These are phyloP conservation scores for Eucalyptus erythrocorys DNA, from an alignment of 345 rosid genomes.

Conservation along the genomic window DNA sequence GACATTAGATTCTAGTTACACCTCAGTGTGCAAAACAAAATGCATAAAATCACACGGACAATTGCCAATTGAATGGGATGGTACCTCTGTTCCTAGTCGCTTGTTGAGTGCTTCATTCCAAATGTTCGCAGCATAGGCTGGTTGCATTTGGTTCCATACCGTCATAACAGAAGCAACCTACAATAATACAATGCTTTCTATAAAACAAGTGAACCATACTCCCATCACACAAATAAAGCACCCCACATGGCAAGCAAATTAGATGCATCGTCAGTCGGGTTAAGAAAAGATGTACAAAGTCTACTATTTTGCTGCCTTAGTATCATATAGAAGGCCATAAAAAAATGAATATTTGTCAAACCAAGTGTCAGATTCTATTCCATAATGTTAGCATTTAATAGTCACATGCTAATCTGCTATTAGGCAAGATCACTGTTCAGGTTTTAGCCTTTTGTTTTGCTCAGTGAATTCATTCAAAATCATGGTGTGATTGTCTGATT, in stretches of 20 bases:
- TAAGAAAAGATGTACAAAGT: neutral
- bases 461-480: neutral
- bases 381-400: neutral
- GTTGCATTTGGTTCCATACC: conserved; percentile 87
- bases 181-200: neutral
- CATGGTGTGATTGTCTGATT: neutral
- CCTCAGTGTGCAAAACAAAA: neutral
- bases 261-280: neutral
- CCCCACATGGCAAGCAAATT: neutral
- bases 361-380: neutral
- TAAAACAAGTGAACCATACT: neutral
- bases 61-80: neutral
- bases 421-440: neutral
- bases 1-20: neutral
- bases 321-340: neutral
- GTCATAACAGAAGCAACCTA: conserved; percentile 98
- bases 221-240: neutral
- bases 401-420: neutral
- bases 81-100: conserved; percentile 89
- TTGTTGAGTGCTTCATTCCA: conserved; percentile 96
- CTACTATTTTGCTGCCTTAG: neutral
- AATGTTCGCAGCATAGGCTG: conserved; percentile 85
- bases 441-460: neutral
- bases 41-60: neutral
- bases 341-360: neutral